These are phyloP conservation scores for Naegleria gruberi DNA, from an alignment of 208 protist genomes.

Conservation along the genomic window DNA sequence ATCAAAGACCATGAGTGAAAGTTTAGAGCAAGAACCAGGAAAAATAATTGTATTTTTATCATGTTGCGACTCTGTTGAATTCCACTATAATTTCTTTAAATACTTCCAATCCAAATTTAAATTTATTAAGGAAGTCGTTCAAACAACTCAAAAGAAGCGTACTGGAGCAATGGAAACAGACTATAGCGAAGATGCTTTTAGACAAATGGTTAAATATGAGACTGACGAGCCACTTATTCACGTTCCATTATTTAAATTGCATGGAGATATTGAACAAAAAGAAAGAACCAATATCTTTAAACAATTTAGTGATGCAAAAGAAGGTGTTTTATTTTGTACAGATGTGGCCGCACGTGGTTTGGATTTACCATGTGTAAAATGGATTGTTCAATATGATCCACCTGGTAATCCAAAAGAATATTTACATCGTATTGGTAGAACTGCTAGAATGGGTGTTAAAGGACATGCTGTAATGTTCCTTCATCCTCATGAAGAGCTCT, in stretches of 20 bases:
- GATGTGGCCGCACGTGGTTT: constrained; percentile 68
- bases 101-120: neutral
- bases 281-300: constrained; percentile 52
- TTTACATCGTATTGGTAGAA: constrained; percentile 89
- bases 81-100: constrained; percentile 55
- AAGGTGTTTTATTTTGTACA: constrained; percentile 61
- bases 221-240: neutral
- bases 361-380: constrained; percentile 34
- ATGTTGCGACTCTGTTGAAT: constrained; percentile 62
- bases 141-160: neutral
- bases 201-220: neutral
- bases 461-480: constrained; percentile 84
- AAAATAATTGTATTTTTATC: constrained; percentile 66
- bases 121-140: neutral
- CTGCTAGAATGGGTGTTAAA: constrained; percentile 79
- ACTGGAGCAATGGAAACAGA: too few relatives aligned
- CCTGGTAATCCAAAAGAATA: constrained; percentile 88
- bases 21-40: neutral
- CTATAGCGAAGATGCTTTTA: neutral
- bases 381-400: constrained; percentile 96
- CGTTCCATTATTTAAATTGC: constrained; percentile 49
- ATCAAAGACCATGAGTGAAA: constrained; percentile 42
- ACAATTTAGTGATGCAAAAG: constrained; percentile 38
- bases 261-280: constrained; percentile 57
- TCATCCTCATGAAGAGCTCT: constrained; percentile 70